A percentile compares a stretch with the other conserved stretches of the same genome.
Evolutionary conservation across 208 protist species (phyloP).

Genomic region (Borovskyia barvae): DNA sequence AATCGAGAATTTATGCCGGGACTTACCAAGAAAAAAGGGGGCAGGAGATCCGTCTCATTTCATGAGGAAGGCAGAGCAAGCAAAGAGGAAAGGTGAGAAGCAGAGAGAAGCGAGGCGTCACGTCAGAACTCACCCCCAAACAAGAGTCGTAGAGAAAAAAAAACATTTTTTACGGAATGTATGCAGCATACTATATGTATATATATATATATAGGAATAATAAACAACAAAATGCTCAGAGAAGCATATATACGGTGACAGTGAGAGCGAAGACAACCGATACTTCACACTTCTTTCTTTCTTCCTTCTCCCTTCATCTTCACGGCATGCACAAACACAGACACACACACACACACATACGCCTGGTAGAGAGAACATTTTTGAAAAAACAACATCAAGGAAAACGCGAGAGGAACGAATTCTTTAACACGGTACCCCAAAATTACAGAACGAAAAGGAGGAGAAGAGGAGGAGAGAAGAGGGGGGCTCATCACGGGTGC

Average conservation of each 20-base stretch:
- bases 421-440: background rate
- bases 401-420: conserved; percentile 1
- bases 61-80: background rate
- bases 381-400: background rate
- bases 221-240: too few relatives aligned
- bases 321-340: background rate
- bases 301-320: too few relatives aligned
- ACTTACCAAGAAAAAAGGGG: background rate
- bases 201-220: too few relatives aligned
- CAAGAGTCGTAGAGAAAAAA: too few relatives aligned
- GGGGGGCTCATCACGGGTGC: background rate
- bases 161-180: too few relatives aligned
- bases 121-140: too few relatives aligned
- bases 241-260: too few relatives aligned
- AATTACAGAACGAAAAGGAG: conserved; percentile 2
- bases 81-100: background rate
- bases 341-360: background rate
- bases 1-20: too few relatives aligned
- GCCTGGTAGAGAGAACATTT: background rate
- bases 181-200: too few relatives aligned
- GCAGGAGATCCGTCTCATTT: background rate
- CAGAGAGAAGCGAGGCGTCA: too few relatives aligned
- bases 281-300: too few relatives aligned
- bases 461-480: conserved; percentile 7
- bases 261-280: too few relatives aligned